A percentile compares a stretch with the other conserved stretches of the same genome.
These are phyloP conservation scores for Tuber aestivum DNA, from an alignment of 495 filamentous ascomycete species.

Conservation along the genomic window DNA sequence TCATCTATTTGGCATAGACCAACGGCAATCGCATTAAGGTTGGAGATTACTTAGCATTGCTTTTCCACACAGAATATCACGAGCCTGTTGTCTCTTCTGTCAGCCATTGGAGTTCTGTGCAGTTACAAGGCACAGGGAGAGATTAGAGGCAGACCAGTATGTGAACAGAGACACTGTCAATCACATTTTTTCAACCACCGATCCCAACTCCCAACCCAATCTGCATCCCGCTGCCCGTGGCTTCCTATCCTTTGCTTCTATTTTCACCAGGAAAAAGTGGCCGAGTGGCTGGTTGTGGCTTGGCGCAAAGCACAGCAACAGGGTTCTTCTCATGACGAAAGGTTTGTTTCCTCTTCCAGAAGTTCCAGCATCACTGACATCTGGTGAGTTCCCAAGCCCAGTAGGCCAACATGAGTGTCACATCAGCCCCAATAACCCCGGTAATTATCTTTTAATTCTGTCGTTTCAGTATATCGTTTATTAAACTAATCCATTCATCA, in stretches of 20 bases:
- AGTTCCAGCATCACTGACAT: neutral
- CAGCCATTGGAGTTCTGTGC: neutral
- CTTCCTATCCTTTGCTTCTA: neutral
- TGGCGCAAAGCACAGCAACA: neutral
- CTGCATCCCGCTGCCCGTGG: neutral
- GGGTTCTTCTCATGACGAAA: neutral
- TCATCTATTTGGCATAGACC: neutral
- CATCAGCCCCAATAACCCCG: slow-evolving; percentile 30
- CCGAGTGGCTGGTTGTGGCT: neutral
- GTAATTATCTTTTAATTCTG: neutral
- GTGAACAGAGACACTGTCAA: neutral
- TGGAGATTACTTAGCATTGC: neutral
- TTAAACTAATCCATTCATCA: neutral
- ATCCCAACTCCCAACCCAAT: neutral
- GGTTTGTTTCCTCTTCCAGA: neutral
- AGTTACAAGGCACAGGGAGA: neutral
- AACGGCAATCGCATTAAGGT: neutral
- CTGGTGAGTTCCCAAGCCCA: neutral
- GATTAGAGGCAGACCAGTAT: neutral
- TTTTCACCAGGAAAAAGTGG: neutral
- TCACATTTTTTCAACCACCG: neutral
- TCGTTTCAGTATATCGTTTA: neutral
- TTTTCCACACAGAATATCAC: neutral
- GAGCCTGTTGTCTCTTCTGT: neutral
- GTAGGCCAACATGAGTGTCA: slow-evolving; percentile 21